These are phyloP conservation scores for Verbena officinalis DNA, from an alignment of 257 asterid genomes.

Conservation along the genomic window DNA sequence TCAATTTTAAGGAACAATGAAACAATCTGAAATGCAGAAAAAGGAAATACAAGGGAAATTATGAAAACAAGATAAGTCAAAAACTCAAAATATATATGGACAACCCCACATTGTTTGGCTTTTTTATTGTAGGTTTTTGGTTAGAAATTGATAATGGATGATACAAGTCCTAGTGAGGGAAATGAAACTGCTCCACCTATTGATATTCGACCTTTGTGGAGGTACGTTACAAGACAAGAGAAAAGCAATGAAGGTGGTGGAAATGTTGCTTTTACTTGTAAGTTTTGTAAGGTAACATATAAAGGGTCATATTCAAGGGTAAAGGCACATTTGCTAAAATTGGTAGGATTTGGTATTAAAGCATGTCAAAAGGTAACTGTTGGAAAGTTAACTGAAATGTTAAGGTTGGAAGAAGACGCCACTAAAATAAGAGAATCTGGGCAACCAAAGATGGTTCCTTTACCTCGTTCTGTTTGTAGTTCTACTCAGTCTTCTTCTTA, in stretches of 20 bases:
- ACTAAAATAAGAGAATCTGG: neutral
- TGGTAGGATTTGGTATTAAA: neutral
- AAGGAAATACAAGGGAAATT: too few species aligned
- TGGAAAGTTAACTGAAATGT: neutral
- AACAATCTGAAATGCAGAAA: too few species aligned
- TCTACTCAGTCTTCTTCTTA: neutral
- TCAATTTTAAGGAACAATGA: too few species aligned
- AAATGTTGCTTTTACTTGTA: neutral
- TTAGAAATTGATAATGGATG: too few species aligned
- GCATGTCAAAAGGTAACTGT: neutral
- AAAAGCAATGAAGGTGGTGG: neutral
- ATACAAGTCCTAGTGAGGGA: neutral
- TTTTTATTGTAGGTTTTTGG: too few species aligned
- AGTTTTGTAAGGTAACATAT: neutral
- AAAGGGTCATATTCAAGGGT: slow-evolving; percentile 3
- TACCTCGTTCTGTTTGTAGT: neutral
- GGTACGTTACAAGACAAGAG: neutral
- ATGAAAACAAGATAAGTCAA: too few species aligned
- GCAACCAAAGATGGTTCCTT: neutral
- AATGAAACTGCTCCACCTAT: too few species aligned
- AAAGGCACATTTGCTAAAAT: slow-evolving; percentile 11
- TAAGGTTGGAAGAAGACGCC: slow-evolving; percentile 7
- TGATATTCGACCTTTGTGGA: neutral
- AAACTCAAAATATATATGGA: too few species aligned
- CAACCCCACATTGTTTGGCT: too few species aligned